Conservation (phyloP, 1,284 basidiomycete genomes). For the Ustilago trichophora region DNA sequence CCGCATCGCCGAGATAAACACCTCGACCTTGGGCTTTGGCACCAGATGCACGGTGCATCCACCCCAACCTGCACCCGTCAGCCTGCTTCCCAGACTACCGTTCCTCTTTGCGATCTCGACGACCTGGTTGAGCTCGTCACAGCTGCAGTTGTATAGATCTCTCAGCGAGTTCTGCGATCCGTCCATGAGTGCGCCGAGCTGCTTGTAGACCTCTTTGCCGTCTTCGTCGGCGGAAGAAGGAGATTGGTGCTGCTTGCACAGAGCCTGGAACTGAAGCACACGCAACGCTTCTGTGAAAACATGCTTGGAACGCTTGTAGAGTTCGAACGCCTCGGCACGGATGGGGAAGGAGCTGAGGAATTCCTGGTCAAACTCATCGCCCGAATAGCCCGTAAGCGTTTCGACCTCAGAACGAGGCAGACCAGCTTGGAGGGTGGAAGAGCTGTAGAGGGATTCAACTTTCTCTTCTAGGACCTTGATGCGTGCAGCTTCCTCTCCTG, state of each 20-base stretch:
- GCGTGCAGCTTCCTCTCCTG: slow-evolving; percentile 55
- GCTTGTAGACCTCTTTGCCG: slow-evolving; percentile 31
- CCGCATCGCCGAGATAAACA: slow-evolving; percentile 49
- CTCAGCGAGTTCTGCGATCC: slow-evolving; percentile 55
- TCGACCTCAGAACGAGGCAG: slow-evolving; percentile 49
- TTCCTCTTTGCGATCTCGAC: slow-evolving; percentile 55
- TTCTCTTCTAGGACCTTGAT: slow-evolving; percentile 45
- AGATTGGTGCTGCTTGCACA: slow-evolving; percentile 22
- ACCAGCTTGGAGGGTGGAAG: slow-evolving; percentile 11
- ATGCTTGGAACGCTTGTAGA: slow-evolving; percentile 56
- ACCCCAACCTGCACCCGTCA: slow-evolving; percentile 65
- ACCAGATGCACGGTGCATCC: slow-evolving; percentile 63
- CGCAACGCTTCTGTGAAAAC: slow-evolving; percentile 61
- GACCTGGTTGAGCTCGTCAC: slow-evolving; percentile 57
- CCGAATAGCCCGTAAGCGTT: slow-evolving; percentile 44
- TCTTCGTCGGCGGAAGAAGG: slow-evolving; percentile 5
- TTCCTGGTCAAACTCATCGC: slow-evolving; percentile 51
- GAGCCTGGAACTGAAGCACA: slow-evolving; percentile 53
- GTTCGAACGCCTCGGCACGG: slow-evolving; percentile 53
- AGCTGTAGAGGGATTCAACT: slow-evolving; percentile 26
- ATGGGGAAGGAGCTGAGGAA: slow-evolving; percentile 61
- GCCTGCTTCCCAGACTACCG: slow-evolving; percentile 57
- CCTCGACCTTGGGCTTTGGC: slow-evolving; percentile 47
- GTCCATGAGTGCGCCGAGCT: slow-evolving; percentile 59
- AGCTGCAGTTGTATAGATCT: slow-evolving; percentile 58